Evolutionary conservation across 805 yeast genomes (phyloP).

Genomic region (Yarrowia sp.): DNA sequence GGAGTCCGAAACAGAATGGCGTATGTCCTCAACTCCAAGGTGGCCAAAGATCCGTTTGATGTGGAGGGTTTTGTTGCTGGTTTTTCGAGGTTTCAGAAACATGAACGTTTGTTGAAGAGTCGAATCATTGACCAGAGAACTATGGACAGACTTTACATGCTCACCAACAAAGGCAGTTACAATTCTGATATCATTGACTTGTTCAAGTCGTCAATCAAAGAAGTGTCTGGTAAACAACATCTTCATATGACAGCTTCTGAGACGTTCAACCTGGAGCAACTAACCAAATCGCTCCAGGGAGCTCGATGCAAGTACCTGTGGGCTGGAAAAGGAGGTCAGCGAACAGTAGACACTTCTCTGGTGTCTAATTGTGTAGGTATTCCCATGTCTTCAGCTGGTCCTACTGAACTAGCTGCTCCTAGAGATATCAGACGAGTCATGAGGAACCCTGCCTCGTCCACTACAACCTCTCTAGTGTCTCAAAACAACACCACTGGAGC

Average conservation of each 20-base stretch:
- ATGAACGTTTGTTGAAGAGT: constrained; percentile 51
- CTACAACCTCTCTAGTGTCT: background rate
- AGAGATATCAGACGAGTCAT: constrained; percentile 13
- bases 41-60: constrained; percentile 79
- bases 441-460: background rate
- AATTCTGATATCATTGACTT: constrained; percentile 44
- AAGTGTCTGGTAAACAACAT: constrained; percentile 46
- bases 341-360: constrained; percentile 33
- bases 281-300: constrained; percentile 39
- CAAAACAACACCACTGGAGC: background rate
- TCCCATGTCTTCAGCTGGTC: constrained; percentile 20
- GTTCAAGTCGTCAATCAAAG: constrained; percentile 72
- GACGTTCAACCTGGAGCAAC: constrained; percentile 40
- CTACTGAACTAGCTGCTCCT: background rate
- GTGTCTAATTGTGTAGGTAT: constrained; percentile 16
- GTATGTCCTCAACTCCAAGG: constrained; percentile 52
- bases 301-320: constrained; percentile 43
- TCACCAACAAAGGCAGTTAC: constrained; percentile 46
- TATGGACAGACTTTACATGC: constrained; percentile 47
- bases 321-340: constrained; percentile 50
- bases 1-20: constrained; percentile 66
- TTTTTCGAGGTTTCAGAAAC: constrained; percentile 76
- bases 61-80: constrained; percentile 64
- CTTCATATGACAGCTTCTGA: constrained; percentile 39
- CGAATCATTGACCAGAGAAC: constrained; percentile 60